phyloP scores from a whole-genome alignment of 441 rosid genomes.

The Biscutella laevigata region DNA sequence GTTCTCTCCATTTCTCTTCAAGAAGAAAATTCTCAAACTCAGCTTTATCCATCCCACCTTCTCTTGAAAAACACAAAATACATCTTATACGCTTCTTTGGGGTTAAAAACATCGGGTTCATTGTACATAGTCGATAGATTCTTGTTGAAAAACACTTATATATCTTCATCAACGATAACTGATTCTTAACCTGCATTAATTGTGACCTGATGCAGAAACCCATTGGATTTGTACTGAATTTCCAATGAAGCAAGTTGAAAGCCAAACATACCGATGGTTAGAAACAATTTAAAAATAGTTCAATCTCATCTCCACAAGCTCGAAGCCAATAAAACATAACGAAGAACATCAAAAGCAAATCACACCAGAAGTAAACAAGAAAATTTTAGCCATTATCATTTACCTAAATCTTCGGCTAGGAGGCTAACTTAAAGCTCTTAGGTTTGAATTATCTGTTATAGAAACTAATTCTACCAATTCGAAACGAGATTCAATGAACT shows the following conservation, averaged over 20 bases:
- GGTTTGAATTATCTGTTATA: no score
- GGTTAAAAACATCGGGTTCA: slow-evolving; percentile 65
- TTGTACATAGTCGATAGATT: slow-evolving; percentile 47
- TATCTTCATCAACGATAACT: slow-evolving; percentile 52
- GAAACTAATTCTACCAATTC: neutral
- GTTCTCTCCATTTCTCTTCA: slow-evolving; percentile 73
- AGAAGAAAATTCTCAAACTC: slow-evolving; percentile 82
- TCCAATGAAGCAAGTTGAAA: slow-evolving; percentile 49
- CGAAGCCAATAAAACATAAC: neutral
- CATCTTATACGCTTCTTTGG: slow-evolving; percentile 82
- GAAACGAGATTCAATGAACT: slow-evolving; percentile 4
- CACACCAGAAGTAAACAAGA: neutral
- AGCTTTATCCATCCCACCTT: slow-evolving; percentile 61
- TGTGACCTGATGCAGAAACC: slow-evolving; percentile 38
- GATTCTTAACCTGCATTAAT: slow-evolving; percentile 62
- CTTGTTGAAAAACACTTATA: slow-evolving; percentile 68
- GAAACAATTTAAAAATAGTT: slow-evolving; percentile 1
- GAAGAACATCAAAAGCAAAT: neutral
- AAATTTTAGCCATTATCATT: neutral
- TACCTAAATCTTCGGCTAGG: neutral
- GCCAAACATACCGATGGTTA: slow-evolving; percentile 15
- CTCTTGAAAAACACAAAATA: slow-evolving; percentile 90
- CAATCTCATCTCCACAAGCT: slow-evolving; percentile 6
- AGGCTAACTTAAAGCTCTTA: neutral
- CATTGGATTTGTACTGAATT: slow-evolving; percentile 25